phyloP scores from a whole-genome alignment of 169 alveolate genomes.

The Fabrea salina region DNA sequence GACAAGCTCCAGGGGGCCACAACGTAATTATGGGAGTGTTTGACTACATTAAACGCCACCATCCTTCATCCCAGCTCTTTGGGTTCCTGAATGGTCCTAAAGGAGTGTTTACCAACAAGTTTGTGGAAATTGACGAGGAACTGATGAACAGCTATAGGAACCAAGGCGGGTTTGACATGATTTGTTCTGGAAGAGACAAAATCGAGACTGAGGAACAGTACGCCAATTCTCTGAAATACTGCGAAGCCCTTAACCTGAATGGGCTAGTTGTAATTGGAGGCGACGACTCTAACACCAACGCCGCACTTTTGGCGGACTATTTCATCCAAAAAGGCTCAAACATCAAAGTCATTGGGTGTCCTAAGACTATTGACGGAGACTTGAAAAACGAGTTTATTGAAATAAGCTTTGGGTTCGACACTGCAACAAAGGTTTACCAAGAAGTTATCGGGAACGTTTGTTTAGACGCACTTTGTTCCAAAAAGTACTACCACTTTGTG shows the following conservation, averaged over 20 bases:
- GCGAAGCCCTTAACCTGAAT: constrained; percentile 90
- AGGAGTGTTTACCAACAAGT: constrained; percentile 91
- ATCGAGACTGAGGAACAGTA: constrained; percentile 91
- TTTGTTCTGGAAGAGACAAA: constrained; percentile 97
- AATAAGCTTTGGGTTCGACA: constrained; percentile 97
- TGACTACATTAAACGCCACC: constrained; percentile 88
- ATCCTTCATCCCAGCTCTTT: constrained; percentile 87
- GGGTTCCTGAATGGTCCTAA: constrained; percentile 95
- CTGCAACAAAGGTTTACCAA: constrained; percentile 96
- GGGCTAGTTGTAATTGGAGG: constrained; percentile 99
- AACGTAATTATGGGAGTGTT: constrained; percentile 96
- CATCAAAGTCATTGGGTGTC: constrained; percentile 93
- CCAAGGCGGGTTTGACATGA: constrained; percentile 98
- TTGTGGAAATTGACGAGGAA: constrained; percentile 88
- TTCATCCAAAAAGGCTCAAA: constrained; percentile 74
- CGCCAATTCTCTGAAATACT: constrained; percentile 78
- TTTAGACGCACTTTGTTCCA: constrained; percentile 89
- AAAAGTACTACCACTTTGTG: constrained; percentile 93
- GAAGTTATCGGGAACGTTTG: constrained; percentile 93
- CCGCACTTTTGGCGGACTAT: constrained; percentile 96
- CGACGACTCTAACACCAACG: constrained; percentile 98
- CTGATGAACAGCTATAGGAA: constrained; percentile 94
- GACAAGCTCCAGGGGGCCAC: constrained; percentile 99
- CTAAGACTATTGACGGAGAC: constrained; percentile 99
- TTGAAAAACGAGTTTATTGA: constrained; percentile 93